Base-by-base conservation (phyloP, 176 grass and related monocot species). In the Themeda triandra region DNA sequence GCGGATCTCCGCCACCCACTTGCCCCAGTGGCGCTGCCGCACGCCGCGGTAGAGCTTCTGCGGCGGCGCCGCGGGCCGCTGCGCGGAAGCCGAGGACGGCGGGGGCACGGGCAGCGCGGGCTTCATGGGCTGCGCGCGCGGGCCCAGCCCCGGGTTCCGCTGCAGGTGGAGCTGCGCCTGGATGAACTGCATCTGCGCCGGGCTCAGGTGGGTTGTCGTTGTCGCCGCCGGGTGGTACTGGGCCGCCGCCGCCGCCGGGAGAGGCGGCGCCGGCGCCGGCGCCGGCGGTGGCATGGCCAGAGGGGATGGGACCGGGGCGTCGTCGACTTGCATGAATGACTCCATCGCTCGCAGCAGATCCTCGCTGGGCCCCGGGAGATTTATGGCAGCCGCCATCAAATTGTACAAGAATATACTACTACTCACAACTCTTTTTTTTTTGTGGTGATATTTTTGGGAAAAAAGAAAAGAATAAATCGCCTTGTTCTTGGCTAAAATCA, bases 1-100 rank as follows among this genome's bases (percentile, higher is more conserved):
- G 1, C 89, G 94, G 73, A 96, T 96, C 91, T 96, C 94, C 1
- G 94, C 91, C 14, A 96, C 94, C 94, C 94, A 96, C 84, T 96
- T 96, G 69, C 94, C 91, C 91, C 91, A 89, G 86, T 96, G 94
- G 2, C 92, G 89, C 86, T 94, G 94, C 85, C 94, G 92, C 64
- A 97, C 92, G 63, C 94, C 92, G 53, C 92, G 89, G 80, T 97
- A 97, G 27, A 93, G 93, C 82, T 98, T 90, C 83, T 86, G 54
- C 9, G 76, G 56, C 21, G 9, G 44, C 46, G 41, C 58, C 46
- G 10, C 6, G 2, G n/a, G n/a, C n/a, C 8, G 79, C 49, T 8
- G 30, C 81, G 86, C 25, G 2, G n/a, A n/a, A n/a, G n/a, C n/a
- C 81, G 54, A 1, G 37, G 86, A 18, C 12, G 46, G 2, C 0